Evolutionary conservation across 1,284 basidiomycete species (phyloP).

Genomic region (Trametes pubescens): DNA sequence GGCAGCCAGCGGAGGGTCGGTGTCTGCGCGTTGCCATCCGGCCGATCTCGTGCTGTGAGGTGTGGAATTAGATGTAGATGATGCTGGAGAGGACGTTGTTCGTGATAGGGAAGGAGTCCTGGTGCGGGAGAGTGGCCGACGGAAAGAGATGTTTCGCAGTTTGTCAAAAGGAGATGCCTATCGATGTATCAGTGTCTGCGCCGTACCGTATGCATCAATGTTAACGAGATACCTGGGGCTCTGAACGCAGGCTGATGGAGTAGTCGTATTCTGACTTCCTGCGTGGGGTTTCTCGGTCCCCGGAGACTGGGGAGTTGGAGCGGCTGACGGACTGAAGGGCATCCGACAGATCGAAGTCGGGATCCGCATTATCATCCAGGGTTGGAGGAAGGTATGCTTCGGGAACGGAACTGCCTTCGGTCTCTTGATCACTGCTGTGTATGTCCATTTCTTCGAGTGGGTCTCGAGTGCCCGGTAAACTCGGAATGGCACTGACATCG

Average conservation of each 20-base stretch:
- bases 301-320: conserved; percentile 55
- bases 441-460: conserved; percentile 49
- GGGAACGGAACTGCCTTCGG: conserved; percentile 52
- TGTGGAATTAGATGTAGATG: conserved; percentile 67
- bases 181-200: conserved; percentile 1
- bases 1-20: conserved; percentile 56
- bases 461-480: conserved; percentile 50
- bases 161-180: conserved; percentile 73
- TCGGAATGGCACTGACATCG: conserved; percentile 65
- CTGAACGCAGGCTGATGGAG: conserved; percentile 68
- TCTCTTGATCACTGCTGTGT: conserved; percentile 49
- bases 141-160: conserved; percentile 68
- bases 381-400: conserved; percentile 59
- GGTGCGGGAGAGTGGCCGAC: conserved; percentile 59
- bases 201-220: neutral
- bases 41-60: conserved; percentile 63
- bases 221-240: conserved; percentile 60
- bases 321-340: conserved; percentile 68
- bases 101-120: conserved; percentile 79
- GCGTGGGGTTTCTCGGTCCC: conserved; percentile 45
- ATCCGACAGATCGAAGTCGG: conserved; percentile 59
- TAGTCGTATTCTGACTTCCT: conserved; percentile 72
- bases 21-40: conserved; percentile 46
- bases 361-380: conserved; percentile 46
- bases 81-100: conserved; percentile 69